Evolutionary conservation across 345 rosid genomes (phyloP).

Genomic region (Eucalyptus regnans): DNA sequence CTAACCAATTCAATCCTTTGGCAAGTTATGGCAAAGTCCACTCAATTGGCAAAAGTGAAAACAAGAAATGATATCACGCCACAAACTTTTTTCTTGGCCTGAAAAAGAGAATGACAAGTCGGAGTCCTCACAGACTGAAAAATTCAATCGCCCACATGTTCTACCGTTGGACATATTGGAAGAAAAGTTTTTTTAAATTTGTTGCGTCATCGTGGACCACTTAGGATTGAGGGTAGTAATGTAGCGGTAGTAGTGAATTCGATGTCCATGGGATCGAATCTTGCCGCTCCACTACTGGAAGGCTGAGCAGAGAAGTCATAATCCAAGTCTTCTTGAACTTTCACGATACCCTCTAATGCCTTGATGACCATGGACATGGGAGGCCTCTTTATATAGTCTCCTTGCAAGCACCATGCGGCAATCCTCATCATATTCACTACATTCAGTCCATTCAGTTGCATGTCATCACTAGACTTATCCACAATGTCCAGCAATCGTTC

Average conservation of each 20-base stretch:
- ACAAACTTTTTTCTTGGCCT: accelerated
- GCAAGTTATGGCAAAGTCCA: no score
- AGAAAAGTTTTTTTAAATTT: background rate
- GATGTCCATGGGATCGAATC: no score
- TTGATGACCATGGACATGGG: background rate
- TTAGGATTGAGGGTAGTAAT: background rate
- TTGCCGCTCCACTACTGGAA: accelerated
- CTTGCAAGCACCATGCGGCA: conserved; percentile 23
- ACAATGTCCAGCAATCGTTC: background rate
- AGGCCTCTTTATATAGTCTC: background rate
- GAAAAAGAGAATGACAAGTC: no score
- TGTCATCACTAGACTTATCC: background rate
- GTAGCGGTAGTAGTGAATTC: no score
- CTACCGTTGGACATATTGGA: no score
- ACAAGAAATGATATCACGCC: no score
- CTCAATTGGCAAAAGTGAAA: no score
- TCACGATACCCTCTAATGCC: background rate
- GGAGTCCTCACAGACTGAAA: accelerated
- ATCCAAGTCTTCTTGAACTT: background rate
- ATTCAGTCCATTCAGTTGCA: background rate
- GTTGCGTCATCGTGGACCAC: background rate
- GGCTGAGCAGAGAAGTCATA: background rate
- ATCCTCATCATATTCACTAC: conserved; percentile 5
- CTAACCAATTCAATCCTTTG: no score
- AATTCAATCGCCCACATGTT: background rate